Evolutionary conservation across 2,329 filamentous ascomycete species (phyloP).

Genomic region (Paracamarosporium sp.): DNA sequence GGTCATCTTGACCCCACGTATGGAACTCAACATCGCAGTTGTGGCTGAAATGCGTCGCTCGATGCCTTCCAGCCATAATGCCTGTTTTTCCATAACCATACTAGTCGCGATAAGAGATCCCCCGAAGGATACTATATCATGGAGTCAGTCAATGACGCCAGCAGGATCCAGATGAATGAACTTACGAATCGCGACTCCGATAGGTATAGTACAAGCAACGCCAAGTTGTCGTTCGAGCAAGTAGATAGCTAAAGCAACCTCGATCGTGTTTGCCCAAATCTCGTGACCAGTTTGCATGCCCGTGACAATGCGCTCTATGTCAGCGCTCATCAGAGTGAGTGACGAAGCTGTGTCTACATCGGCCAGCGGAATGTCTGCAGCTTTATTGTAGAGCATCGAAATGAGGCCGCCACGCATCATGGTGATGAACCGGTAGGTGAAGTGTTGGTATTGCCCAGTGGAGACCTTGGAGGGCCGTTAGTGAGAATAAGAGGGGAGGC

Average conservation of each 20-base stretch:
- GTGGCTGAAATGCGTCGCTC: constrained; percentile 54
- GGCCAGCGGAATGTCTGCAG: constrained; percentile 33
- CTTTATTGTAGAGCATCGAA: constrained; percentile 45
- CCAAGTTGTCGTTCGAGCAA: constrained; percentile 58
- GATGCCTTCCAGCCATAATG: constrained; percentile 53
- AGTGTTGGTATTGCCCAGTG: constrained; percentile 43
- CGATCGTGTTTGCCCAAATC: constrained; percentile 45
- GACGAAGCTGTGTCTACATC: constrained; percentile 39
- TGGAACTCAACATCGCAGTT: constrained; percentile 50
- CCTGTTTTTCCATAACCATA: constrained; percentile 41
- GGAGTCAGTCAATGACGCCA: neutral
- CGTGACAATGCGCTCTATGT: constrained; percentile 43
- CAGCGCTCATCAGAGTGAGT: constrained; percentile 45
- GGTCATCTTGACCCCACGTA: constrained; percentile 54
- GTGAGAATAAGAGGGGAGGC: constrained; percentile 1
- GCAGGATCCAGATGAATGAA: neutral
- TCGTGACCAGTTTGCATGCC: constrained; percentile 45
- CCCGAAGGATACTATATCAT: constrained; percentile 23
- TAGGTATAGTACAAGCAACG: constrained; percentile 55
- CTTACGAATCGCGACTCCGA: constrained; percentile 52
- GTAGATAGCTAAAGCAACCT: constrained; percentile 56
- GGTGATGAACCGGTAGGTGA: constrained; percentile 42
- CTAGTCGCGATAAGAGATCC: constrained; percentile 38
- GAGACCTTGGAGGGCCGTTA: constrained; percentile 32
- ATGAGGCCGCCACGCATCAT: constrained; percentile 46